phyloP scores from a whole-genome alignment of 2,329 filamentous ascomycete genomes.

The Colletotrichum kahawae region DNA sequence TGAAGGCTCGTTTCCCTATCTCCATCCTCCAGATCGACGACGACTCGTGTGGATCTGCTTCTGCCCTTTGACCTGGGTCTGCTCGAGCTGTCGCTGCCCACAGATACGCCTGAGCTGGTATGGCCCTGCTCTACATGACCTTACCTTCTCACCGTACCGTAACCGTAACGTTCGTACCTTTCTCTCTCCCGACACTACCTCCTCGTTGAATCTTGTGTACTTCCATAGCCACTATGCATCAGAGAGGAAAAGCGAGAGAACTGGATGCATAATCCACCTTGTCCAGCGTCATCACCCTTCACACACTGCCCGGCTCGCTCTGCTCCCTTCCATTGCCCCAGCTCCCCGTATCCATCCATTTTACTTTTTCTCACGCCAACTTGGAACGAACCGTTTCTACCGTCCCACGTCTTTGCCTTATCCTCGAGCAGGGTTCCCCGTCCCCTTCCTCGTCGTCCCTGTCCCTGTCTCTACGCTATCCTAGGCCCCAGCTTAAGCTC shows the following conservation, averaged over 20 bases:
- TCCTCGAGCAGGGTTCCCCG: background rate
- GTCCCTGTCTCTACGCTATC: background rate
- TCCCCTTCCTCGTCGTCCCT: background rate
- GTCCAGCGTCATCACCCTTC: background rate
- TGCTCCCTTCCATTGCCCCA: slow-evolving; percentile 5
- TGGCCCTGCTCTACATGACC: background rate
- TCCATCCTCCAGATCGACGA: background rate
- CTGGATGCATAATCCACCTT: background rate
- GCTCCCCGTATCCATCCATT: slow-evolving; percentile 2
- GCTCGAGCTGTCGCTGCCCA: slow-evolving; percentile 5
- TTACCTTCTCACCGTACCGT: background rate
- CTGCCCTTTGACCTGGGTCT: background rate
- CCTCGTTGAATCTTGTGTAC: background rate
- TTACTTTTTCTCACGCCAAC: slow-evolving; percentile 17
- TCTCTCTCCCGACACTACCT: background rate
- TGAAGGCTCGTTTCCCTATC: background rate
- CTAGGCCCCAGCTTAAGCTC: background rate
- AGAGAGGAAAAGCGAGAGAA: background rate
- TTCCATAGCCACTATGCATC: background rate
- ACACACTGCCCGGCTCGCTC: background rate
- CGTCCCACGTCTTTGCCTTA: slow-evolving; percentile 22
- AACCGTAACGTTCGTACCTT: background rate
- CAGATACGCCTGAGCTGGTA: slow-evolving; percentile 13
- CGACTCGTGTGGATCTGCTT: background rate
- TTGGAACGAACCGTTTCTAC: slow-evolving; percentile 22